phyloP scores from a whole-genome alignment of 1,284 basidiomycete species.

The Boletus semigastroideus region DNA sequence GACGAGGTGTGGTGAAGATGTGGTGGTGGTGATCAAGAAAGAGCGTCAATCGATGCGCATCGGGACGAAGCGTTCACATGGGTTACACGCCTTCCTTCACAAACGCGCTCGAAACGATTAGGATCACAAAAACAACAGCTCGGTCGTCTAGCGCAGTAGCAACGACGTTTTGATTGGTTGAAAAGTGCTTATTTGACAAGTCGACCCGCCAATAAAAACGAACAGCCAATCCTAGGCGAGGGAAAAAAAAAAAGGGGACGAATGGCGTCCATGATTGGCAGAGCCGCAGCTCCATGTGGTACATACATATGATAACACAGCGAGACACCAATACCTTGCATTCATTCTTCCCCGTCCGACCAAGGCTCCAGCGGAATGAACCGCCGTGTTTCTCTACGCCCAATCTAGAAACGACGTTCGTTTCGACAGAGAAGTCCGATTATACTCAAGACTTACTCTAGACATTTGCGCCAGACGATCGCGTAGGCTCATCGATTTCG shows the following conservation, averaged over 20 bases:
- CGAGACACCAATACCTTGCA: not conserved
- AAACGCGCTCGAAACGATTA: not conserved
- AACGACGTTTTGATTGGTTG: constrained; percentile 22
- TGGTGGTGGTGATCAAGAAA: not conserved
- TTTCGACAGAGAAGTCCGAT: no score
- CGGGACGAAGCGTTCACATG: not conserved
- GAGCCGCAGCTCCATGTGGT: no score
- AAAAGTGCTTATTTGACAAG: constrained; percentile 12
- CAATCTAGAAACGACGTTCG: constrained; percentile 17
- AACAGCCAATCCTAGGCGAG: no score
- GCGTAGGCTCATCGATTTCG: constrained; percentile 29
- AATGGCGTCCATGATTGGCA: no score
- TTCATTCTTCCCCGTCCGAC: constrained; percentile 31
- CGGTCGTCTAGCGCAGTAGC: no score
- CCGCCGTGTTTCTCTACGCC: constrained; percentile 28
- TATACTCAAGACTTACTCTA: constrained; percentile 18
- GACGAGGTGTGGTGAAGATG: not conserved
- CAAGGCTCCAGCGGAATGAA: constrained; percentile 31
- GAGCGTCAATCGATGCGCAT: not conserved
- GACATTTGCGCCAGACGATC: constrained; percentile 33
- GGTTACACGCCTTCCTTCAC: no score
- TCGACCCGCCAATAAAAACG: no score
- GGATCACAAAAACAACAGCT: not conserved
- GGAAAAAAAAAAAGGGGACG: no score
- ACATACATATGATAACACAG: no score